Evolutionary conservation across 352 stramenopile genomes (phyloP), one percentile per base, ranked within the genome.

Genomic region (Phytophthora citricola): DNA sequence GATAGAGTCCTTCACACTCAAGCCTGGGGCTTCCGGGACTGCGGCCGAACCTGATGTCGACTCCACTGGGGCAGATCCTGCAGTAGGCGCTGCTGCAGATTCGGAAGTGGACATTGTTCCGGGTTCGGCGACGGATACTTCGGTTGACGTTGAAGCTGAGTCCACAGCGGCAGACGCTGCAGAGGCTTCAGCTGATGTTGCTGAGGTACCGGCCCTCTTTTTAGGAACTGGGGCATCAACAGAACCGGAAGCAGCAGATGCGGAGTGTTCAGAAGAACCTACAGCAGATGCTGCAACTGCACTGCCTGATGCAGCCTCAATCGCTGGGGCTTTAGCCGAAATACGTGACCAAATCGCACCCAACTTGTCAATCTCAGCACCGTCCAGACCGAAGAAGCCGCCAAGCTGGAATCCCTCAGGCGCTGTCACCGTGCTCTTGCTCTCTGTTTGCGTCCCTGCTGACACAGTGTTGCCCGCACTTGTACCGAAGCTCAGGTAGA

Each of bases 381-480:
- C 44, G 27, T 56, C 61, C 17, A 31, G 66, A n/a, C 66, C 66
- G 22, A 63, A 63, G 26, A 75, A 71, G 1, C 66, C 66, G 12
- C 60, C 66, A 38, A 75, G 56, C 22, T 75, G 66, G 34, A 75
- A 75, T 1, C 66, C 66, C 10, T 71, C 34, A 0, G 66, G 66
- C 5, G 66, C 66, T 2, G 9, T 68, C 2, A 70, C 61, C 9
- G 39, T 64, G n/a, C 48, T 46, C 32, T 61, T 71, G 15, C 24
- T 48, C 12, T 68, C 27, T 14, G 66, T 71, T 44, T 53, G 32
- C 0, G 61, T 57, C 1, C 66, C 66, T 15, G 43, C 54, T 5
- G 43, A 34, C 3, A 71, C 54, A 2, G 45, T 24, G 14, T 71
- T 71, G 0, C 66, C 66, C 11, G 51, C 56, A 41, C 56, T 75